These are phyloP conservation scores for Hypoxylon subgilvum DNA, from an alignment of 495 filamentous ascomycete genomes.

Conservation along the genomic window DNA sequence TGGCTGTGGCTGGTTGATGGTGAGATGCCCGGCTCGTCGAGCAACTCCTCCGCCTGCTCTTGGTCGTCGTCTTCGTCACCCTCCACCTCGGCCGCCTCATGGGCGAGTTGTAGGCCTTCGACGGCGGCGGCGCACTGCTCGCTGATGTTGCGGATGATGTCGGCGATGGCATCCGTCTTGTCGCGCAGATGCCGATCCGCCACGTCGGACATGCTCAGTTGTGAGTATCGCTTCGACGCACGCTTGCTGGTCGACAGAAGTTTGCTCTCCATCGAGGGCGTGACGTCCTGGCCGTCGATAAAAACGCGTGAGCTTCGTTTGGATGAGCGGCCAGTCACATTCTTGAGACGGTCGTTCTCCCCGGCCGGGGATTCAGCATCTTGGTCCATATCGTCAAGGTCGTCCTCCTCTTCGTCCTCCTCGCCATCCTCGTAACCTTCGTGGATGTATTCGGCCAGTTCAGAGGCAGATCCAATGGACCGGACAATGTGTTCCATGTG, in stretches of 20 bases:
- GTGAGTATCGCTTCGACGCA: too few relatives aligned
- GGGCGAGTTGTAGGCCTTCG: slow-evolving; percentile 92
- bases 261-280: too few relatives aligned
- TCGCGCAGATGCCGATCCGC: slow-evolving; percentile 95
- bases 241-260: too few relatives aligned
- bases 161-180: slow-evolving; percentile 97
- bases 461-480: slow-evolving; percentile 75
- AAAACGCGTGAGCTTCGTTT: slow-evolving; percentile 72
- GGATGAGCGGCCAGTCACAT: too few relatives aligned
- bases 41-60: too few relatives aligned
- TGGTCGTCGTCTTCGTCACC: too few relatives aligned
- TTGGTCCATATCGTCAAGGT: slow-evolving; percentile 46
- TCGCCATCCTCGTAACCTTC: slow-evolving; percentile 75
- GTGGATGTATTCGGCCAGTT: slow-evolving; percentile 76
- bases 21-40: slow-evolving; percentile 58
- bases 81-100: slow-evolving; percentile 72
- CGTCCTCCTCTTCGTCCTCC: slow-evolving; percentile 64
- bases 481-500: slow-evolving; percentile 99
- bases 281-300: slow-evolving; percentile 82
- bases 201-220: too few relatives aligned
- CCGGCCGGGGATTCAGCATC: too few relatives aligned
- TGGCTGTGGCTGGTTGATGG: slow-evolving; percentile 50
- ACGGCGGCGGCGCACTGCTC: slow-evolving; percentile 98
- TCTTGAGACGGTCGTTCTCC: too few relatives aligned
- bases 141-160: slow-evolving; percentile 98